Percentiles rank a stretch among this genome's conserved stretches.
These are phyloP conservation scores for Penicillium argentinense DNA, from an alignment of 495 filamentous ascomycete species.

Conservation along the genomic window DNA sequence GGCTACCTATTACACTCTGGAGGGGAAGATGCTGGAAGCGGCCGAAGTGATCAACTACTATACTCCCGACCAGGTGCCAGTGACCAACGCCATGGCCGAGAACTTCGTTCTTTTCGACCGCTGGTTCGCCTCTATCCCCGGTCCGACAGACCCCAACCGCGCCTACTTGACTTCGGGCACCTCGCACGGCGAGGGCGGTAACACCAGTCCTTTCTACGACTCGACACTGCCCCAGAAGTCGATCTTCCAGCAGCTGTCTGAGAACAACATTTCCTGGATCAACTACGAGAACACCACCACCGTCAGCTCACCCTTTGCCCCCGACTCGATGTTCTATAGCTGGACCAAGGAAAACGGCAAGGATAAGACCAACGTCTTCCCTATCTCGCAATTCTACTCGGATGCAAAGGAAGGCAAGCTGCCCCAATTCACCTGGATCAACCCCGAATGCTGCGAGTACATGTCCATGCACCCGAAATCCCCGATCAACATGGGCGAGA, in stretches of 20 bases:
- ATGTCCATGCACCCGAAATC: constrained; percentile 50
- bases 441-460: constrained; percentile 52
- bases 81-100: constrained; percentile 45
- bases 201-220: constrained; percentile 41
- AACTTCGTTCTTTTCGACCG: constrained; percentile 50
- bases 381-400: constrained; percentile 35
- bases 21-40: constrained; percentile 24
- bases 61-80: constrained; percentile 42
- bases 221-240: constrained; percentile 42
- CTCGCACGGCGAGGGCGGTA: constrained; percentile 43
- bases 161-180: constrained; percentile 48
- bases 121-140: constrained; percentile 49
- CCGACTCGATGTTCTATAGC: constrained; percentile 37
- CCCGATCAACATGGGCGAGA: constrained; percentile 48
- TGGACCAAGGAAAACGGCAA: constrained; percentile 41
- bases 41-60: constrained; percentile 52
- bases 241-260: constrained; percentile 49
- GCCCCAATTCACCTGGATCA: constrained; percentile 51
- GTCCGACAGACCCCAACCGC: constrained; percentile 50
- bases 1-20: constrained; percentile 31
- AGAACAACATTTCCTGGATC: constrained; percentile 45
- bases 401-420: constrained; percentile 43
- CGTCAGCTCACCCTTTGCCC: constrained; percentile 27
- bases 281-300: constrained; percentile 49
- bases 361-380: constrained; percentile 31